These are phyloP conservation scores for Coffea canephora DNA, from an alignment of 257 asterid species.

Conservation along the genomic window DNA sequence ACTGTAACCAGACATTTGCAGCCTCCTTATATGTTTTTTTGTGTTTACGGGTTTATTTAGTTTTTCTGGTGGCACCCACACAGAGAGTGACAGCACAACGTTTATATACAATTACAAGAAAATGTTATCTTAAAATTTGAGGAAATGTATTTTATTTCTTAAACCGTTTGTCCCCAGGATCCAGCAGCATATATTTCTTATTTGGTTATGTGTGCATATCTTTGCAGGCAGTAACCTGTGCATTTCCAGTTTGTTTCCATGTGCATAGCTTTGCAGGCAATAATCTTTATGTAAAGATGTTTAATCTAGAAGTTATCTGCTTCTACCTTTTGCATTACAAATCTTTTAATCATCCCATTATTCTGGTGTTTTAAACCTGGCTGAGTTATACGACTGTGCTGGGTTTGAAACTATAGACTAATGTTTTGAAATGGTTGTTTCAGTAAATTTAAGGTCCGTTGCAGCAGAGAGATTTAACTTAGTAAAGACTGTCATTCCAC, in stretches of 20 bases:
- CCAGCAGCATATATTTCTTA: background rate
- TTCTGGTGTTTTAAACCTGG: background rate
- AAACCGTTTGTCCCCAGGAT: background rate
- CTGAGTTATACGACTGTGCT: too few relatives aligned
- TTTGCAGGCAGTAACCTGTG: background rate
- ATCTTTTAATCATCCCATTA: background rate
- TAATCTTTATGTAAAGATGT: background rate
- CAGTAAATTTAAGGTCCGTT: background rate
- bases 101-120: too few relatives aligned
- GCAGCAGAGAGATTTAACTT: background rate
- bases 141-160: background rate
- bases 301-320: background rate
- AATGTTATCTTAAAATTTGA: too few relatives aligned
- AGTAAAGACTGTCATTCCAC: background rate
- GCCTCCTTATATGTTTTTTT: background rate
- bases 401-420: background rate
- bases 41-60: too few relatives aligned
- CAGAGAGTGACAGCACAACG: too few relatives aligned
- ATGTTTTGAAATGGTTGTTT: background rate
- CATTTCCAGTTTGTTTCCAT: background rate
- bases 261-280: background rate
- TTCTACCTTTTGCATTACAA: background rate
- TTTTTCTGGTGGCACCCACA: too few relatives aligned
- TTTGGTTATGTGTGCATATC: background rate
- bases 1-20: background rate